phyloP scores from a whole-genome alignment of 2,329 filamentous ascomycete species.

The Venturia asperata region DNA sequence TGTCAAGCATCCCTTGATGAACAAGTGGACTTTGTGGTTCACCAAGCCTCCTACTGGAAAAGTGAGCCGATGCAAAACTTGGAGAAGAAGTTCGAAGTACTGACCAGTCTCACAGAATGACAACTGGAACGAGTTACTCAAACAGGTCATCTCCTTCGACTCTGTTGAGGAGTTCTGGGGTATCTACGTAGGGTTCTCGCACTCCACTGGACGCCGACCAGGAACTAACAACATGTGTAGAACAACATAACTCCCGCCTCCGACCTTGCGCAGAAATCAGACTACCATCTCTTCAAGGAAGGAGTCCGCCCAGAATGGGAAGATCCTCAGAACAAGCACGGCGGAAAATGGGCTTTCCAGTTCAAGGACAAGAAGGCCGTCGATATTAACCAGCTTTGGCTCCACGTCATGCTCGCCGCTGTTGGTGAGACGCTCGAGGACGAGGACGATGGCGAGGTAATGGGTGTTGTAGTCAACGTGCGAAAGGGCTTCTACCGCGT shows the following conservation, averaged over 20 bases:
- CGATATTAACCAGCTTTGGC: constrained; percentile 91
- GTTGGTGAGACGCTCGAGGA: constrained; percentile 97
- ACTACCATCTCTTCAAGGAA: constrained; percentile 99
- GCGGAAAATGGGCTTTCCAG: constrained; percentile 96
- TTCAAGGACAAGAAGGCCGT: constrained; percentile 93
- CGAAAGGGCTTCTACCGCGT: constrained; percentile 98
- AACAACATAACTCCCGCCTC: constrained; percentile 98
- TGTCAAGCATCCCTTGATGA: constrained; percentile 95
- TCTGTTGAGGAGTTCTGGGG: constrained; percentile 99
- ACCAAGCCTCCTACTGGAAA: constrained; percentile 96
- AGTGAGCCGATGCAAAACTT: constrained; percentile 44
- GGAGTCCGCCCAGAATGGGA: constrained; percentile 98
- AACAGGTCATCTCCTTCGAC: constrained; percentile 98
- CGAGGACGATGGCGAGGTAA: constrained; percentile 91
- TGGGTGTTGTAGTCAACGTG: constrained; percentile 99
- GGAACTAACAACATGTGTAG: constrained; percentile 42
- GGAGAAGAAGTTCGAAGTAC: neutral
- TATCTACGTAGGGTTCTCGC: constrained; percentile 68
- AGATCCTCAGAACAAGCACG: constrained; percentile 96
- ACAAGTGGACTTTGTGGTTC: constrained; percentile 99
- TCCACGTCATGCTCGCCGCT: constrained; percentile 91
- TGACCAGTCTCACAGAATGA: constrained; percentile 57
- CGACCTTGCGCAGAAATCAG: constrained; percentile 92
- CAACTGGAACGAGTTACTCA: constrained; percentile 97
- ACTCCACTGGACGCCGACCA: constrained; percentile 14